These are phyloP conservation scores for Coemansia guatemalensis DNA, from an alignment of 192 early-diverging fungal species.

Conservation along the genomic window DNA sequence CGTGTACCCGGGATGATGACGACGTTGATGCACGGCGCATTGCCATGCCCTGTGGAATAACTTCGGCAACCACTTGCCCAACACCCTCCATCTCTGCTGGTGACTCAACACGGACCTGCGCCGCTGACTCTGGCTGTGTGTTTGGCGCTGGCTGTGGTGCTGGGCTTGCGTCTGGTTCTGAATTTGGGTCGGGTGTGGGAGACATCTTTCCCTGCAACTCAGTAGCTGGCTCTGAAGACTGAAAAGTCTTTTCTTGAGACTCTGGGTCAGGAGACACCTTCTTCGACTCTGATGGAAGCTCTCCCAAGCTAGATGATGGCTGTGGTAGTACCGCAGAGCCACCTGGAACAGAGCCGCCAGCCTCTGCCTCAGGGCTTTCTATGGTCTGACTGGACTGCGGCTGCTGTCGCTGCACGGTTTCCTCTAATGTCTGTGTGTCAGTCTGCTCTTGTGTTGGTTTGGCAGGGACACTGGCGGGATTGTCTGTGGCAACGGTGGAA, in stretches of 20 bases:
- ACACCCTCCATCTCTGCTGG: not conserved
- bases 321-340: not conserved
- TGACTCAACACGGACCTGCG: slow-evolving; percentile 6
- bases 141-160: not conserved
- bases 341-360: not conserved
- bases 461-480: not conserved
- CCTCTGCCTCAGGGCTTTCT: not conserved
- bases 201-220: not conserved
- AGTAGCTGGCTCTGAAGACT: not conserved
- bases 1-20: slow-evolving; percentile 51
- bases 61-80: not conserved
- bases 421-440: slow-evolving; percentile 4
- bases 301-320: not conserved
- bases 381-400: not conserved
- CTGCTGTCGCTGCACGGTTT: not conserved
- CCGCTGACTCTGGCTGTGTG: not conserved
- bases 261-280: not conserved
- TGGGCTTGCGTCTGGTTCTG: not conserved
- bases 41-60: slow-evolving; percentile 9
- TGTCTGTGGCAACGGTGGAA: not conserved
- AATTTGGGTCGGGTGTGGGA: not conserved
- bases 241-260: not conserved
- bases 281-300: not conserved
- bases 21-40: slow-evolving; percentile 41
- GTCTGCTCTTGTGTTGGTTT: slow-evolving; percentile 4